Conservation (phyloP, 1,284 basidiomycete genomes). For the Papiliotrema terrestris region DNA sequence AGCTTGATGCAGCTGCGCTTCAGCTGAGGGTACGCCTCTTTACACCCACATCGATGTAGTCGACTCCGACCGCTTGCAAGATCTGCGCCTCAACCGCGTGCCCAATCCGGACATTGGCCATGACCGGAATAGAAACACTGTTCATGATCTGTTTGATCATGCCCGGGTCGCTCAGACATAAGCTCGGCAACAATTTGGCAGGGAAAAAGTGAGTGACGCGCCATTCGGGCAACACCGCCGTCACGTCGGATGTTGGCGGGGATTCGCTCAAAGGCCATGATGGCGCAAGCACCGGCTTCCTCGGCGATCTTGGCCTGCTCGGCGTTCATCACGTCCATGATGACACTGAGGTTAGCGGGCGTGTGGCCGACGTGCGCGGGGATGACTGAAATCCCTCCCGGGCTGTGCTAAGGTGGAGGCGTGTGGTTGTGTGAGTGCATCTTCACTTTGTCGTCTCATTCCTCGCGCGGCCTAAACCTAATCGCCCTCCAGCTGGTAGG, state of each 20-base stretch:
- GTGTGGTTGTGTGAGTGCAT: no score
- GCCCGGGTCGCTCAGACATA: slow-evolving; percentile 75
- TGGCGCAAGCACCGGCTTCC: slow-evolving; percentile 94
- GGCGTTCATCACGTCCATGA: slow-evolving; percentile 71
- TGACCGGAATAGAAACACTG: slow-evolving; percentile 76
- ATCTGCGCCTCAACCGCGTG: slow-evolving; percentile 98
- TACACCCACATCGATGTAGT: slow-evolving; percentile 82
- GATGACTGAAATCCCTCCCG: no score
- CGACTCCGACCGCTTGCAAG: slow-evolving; percentile 87
- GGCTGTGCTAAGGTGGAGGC: no score
- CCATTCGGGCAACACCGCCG: slow-evolving; percentile 93
- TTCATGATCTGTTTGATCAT: slow-evolving; percentile 97
- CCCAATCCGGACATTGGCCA: slow-evolving; percentile 71
- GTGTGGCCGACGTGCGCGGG: no score
- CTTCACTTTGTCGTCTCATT: no score
- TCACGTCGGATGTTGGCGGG: slow-evolving; percentile 89
- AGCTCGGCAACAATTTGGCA: neutral
- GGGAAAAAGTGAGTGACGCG: slow-evolving; percentile 45
- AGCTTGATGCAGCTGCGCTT: no score
- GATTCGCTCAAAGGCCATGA: slow-evolving; percentile 95
- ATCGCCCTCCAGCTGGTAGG: no score
- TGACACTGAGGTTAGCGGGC: slow-evolving; percentile 67
- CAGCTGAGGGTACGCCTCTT: no score
- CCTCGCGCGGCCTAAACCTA: no score
- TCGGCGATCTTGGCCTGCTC: slow-evolving; percentile 86